A percentile compares a stretch with the other conserved stretches of the same genome.
These are phyloP conservation scores for Sphaerostilbella broomeana DNA, from an alignment of 2,329 filamentous ascomycete species.

Conservation along the genomic window DNA sequence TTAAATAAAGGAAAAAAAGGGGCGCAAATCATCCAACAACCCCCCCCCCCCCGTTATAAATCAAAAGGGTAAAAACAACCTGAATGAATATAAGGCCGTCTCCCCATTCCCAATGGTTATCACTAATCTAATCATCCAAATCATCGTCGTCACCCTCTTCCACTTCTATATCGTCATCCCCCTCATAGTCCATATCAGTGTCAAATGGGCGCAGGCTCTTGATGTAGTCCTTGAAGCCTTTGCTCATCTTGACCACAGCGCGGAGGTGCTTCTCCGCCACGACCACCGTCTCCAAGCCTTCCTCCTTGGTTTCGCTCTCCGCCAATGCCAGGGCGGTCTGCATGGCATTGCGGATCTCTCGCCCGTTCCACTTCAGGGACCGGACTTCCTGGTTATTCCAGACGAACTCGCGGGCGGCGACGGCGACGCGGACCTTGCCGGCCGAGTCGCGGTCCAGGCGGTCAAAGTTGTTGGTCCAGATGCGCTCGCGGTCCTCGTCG, in stretches of 20 bases:
- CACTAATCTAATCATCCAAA: too few relatives aligned
- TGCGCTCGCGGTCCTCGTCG: conserved; percentile 36
- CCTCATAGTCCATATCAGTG: conserved; percentile 9
- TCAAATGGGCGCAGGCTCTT: conserved; percentile 12
- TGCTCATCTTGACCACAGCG: conserved; percentile 31
- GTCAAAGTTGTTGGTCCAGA: conserved; percentile 42
- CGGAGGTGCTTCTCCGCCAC: conserved; percentile 28
- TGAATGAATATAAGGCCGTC: too few relatives aligned
- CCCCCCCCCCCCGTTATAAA: too few relatives aligned
- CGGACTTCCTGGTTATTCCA: conserved; percentile 31
- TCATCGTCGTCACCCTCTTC: conserved; percentile 9
- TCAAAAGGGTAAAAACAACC: too few relatives aligned
- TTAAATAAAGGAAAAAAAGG: too few relatives aligned
- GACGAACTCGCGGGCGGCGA: conserved; percentile 34
- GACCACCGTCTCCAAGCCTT: conserved; percentile 24
- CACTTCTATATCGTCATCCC: background rate
- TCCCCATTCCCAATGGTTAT: too few relatives aligned
- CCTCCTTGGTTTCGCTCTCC: conserved; percentile 34
- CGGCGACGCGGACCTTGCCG: conserved; percentile 31
- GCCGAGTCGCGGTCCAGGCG: conserved; percentile 36
- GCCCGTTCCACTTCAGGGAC: conserved; percentile 35
- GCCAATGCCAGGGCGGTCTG: conserved; percentile 40
- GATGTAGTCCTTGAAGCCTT: conserved; percentile 28
- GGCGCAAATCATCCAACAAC: too few relatives aligned
- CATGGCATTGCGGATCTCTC: conserved; percentile 38